A percentile compares a stretch with the other conserved stretches of the same genome.
Conservation (phyloP, 768 basidiomycete genomes). For the Stropharia rugosoannulata region DNA sequence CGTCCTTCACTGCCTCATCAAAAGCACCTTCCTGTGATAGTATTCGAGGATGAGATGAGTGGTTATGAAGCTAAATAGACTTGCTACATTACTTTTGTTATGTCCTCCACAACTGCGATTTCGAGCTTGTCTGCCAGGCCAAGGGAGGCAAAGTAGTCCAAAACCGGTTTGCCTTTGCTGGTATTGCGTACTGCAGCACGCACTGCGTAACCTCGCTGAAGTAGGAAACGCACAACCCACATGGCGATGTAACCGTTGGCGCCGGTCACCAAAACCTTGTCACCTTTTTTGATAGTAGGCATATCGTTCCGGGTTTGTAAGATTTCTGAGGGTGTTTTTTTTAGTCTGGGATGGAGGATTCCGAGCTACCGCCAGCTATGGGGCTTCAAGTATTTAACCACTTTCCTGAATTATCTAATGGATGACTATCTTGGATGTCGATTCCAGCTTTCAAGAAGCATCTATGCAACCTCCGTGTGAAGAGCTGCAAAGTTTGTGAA, state of each 20-base stretch:
- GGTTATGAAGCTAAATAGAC: neutral
- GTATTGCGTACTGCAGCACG: conserved; percentile 66
- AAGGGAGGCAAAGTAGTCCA: conserved; percentile 48
- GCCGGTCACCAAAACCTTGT: conserved; percentile 51
- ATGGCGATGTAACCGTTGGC: conserved; percentile 60
- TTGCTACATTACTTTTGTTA: conserved; percentile 32
- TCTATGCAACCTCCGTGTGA: too few relatives aligned
- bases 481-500: too few relatives aligned
- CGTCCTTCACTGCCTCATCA: conserved; percentile 74
- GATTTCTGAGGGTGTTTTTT: neutral
- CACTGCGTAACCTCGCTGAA: conserved; percentile 62
- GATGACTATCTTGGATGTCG: too few relatives aligned
- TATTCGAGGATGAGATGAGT: neutral
- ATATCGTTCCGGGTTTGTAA: conserved; percentile 12
- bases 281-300: conserved; percentile 28
- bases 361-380: too few relatives aligned
- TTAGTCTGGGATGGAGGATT: too few relatives aligned
- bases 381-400: too few relatives aligned
- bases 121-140: conserved; percentile 61
- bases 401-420: too few relatives aligned
- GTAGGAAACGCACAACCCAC: conserved; percentile 55
- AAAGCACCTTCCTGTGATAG: conserved; percentile 61
- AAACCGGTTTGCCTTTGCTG: conserved; percentile 59
- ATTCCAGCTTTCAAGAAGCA: too few relatives aligned
- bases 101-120: conserved; percentile 68